Evolutionary conservation across 2,329 filamentous ascomycete genomes (phyloP).

Genomic region (Sporothrix inflata): DNA sequence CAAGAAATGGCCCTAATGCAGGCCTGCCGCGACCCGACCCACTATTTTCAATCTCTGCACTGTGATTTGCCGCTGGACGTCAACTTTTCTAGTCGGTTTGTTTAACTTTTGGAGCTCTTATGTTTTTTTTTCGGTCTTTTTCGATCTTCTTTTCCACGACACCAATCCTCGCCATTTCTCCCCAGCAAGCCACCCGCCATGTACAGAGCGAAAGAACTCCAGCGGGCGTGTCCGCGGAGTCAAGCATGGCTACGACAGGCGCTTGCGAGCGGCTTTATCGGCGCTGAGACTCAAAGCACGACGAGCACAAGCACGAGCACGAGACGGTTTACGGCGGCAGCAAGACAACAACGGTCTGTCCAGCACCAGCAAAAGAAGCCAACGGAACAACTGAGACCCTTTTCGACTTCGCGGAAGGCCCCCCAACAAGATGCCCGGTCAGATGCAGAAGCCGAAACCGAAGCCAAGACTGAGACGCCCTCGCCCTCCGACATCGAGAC

Average conservation of each 20-base stretch:
- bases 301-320: neutral
- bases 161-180: neutral
- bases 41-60: conserved; percentile 33
- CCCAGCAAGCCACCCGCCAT: conserved; percentile 10
- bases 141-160: neutral
- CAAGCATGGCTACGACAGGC: conserved; percentile 34
- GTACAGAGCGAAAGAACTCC: conserved; percentile 32
- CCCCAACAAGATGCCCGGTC: neutral
- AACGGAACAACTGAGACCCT: neutral
- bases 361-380: neutral
- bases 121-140: neutral
- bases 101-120: conserved; percentile 22
- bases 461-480: neutral
- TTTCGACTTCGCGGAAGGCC: neutral
- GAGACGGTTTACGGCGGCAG: neutral
- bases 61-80: conserved; percentile 30
- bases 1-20: neutral
- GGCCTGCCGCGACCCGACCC: neutral
- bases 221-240: conserved; percentile 34
- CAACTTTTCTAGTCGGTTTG: neutral
- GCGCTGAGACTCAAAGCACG: neutral
- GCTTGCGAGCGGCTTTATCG: conserved; percentile 28
- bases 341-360: conserved; percentile 7
- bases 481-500: conserved; percentile 55
- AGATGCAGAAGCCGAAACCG: neutral